These are phyloP conservation scores for Phaffia australis DNA, from an alignment of 768 basidiomycete species.

Conservation along the genomic window DNA sequence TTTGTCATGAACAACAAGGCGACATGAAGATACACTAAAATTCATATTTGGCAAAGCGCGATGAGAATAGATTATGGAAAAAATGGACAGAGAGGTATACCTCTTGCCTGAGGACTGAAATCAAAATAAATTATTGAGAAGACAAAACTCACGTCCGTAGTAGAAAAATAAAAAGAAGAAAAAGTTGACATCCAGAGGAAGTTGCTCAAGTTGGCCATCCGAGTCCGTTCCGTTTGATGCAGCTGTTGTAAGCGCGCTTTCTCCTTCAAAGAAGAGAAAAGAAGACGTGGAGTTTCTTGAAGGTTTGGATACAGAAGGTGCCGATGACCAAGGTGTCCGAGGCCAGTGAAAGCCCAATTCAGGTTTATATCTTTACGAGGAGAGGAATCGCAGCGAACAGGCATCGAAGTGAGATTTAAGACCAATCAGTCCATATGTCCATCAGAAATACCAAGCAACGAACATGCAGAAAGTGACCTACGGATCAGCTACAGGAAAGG, in stretches of 20 bases:
- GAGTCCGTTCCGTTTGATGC: not conserved
- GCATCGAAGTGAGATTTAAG: not conserved
- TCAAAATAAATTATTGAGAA: no score
- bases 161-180: constrained; percentile 39
- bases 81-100: not conserved
- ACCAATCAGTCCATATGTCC: not conserved
- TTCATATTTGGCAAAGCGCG: not conserved
- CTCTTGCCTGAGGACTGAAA: constrained; percentile 27
- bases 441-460: not conserved
- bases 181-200: constrained; percentile 41
- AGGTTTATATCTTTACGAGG: constrained; percentile 1
- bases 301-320: not conserved
- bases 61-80: not conserved
- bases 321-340: not conserved
- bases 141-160: not conserved
- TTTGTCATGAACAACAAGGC: constrained; percentile 43
- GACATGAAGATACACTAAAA: constrained; percentile 38
- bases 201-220: constrained; percentile 14
- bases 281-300: not conserved
- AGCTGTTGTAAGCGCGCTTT: not conserved
- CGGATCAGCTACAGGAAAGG: constrained; percentile 40
- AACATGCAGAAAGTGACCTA: constrained; percentile 28
- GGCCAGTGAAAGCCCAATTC: constrained; percentile 16
- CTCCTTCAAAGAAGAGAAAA: not conserved
- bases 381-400: not conserved